phyloP scores from a whole-genome alignment of 1,284 basidiomycete species.

The Moniliophthora roreri region DNA sequence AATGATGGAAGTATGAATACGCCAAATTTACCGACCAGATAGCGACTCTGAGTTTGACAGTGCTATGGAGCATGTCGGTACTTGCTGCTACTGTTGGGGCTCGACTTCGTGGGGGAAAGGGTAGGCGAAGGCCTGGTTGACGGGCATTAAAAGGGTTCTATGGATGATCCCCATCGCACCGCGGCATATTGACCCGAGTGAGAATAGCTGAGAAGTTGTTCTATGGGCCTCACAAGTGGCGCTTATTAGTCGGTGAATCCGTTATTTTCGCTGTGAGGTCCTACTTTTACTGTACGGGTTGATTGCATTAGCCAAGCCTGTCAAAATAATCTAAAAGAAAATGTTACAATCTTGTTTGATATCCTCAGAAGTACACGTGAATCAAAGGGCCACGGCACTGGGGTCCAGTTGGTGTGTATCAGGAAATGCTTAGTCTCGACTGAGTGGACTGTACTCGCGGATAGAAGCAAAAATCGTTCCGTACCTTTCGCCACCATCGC shows the following conservation, averaged over 20 bases:
- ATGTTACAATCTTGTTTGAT: no score
- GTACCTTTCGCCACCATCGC: no score
- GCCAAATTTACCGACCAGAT: constrained; percentile 1
- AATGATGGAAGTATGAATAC: not conserved
- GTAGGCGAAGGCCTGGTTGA: not conserved
- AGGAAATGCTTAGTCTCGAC: no score
- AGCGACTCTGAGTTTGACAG: constrained; percentile 1
- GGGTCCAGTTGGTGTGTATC: no score
- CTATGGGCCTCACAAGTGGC: not conserved
- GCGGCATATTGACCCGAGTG: not conserved
- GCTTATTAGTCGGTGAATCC: not conserved
- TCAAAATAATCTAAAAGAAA: no score
- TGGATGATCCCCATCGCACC: not conserved
- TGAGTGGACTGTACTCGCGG: no score
- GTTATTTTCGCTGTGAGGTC: not conserved
- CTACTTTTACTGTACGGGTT: no score
- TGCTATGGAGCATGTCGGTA: not conserved
- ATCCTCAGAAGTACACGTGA: no score
- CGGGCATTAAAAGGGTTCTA: not conserved
- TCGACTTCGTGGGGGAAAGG: not conserved
- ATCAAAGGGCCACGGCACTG: no score
- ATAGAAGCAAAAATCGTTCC: no score
- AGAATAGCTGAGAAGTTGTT: not conserved
- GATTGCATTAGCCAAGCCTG: no score
- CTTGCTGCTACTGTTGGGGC: not conserved